A percentile compares a stretch with the other conserved stretches of the same genome.
These are phyloP conservation scores for Marvania coccoides DNA, from an alignment of 139 green algal genomes.

Conservation along the genomic window DNA sequence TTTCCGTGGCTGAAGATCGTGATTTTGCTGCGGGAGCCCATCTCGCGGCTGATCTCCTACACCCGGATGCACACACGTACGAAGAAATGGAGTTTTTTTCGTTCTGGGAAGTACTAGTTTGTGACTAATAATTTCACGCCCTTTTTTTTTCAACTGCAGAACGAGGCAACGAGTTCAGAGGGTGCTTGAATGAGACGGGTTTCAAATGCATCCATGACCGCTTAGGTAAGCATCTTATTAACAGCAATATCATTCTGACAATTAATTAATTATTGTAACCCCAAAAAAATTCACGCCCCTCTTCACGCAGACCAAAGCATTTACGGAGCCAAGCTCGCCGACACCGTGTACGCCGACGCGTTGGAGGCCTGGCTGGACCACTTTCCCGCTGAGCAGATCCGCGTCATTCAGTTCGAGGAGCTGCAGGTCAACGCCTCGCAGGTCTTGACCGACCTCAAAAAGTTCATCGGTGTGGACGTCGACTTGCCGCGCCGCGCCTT, in stretches of 20 bases:
- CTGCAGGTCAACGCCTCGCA: not conserved
- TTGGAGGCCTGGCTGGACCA: conserved; percentile 3
- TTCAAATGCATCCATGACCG: no score
- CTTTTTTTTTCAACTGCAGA: no score
- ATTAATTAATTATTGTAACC: no score
- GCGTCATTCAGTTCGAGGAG: conserved; percentile 10
- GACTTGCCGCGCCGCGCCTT: not conserved
- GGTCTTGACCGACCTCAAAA: not conserved
- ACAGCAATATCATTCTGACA: not conserved
- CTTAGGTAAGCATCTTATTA: not conserved
- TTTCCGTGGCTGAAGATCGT: not conserved
- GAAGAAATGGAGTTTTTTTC: no score
- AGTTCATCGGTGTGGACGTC: conserved; percentile 5
- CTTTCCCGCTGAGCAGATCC: not conserved
- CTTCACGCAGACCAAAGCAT: no score
- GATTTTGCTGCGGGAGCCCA: not conserved
- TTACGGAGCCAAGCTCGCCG: no score
- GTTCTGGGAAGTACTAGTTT: no score
- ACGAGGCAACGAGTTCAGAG: not conserved
- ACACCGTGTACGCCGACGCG: not conserved
- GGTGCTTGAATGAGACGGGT: not conserved
- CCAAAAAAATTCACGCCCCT: no score
- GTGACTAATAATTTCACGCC: no score
- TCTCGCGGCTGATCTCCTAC: not conserved
- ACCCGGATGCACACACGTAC: not conserved